These are phyloP conservation scores for Candida methanosorbosa DNA, from an alignment of 805 yeast species.

Conservation along the genomic window DNA sequence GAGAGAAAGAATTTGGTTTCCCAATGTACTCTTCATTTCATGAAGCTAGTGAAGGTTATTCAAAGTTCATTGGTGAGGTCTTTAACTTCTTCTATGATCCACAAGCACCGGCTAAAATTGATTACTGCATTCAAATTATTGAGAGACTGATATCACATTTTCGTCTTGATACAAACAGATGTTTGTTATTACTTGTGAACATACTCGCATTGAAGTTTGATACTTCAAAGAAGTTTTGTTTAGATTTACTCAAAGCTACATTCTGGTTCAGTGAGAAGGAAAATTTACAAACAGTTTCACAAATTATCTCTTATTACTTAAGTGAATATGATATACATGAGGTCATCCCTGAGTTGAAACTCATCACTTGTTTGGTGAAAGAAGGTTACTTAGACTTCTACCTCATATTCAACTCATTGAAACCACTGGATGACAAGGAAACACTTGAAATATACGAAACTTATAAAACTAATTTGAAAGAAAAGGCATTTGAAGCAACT, in stretches of 20 bases:
- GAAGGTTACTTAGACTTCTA: conserved; percentile 60
- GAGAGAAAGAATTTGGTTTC: conserved; percentile 19
- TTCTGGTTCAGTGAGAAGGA: conserved; percentile 46
- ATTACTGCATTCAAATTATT: conserved; percentile 37
- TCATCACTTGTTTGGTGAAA: conserved; percentile 51
- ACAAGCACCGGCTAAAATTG: conserved; percentile 32
- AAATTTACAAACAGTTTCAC: conserved; percentile 2
- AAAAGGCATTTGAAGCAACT: conserved; percentile 49
- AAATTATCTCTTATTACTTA: not conserved
- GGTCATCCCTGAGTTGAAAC: conserved; percentile 12
- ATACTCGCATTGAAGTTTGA: conserved; percentile 38
- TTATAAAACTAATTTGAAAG: conserved; percentile 41
- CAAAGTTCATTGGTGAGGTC: conserved; percentile 50
- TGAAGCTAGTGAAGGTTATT: conserved; percentile 74
- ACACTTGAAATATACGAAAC: conserved; percentile 34
- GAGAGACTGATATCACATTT: conserved; percentile 64
- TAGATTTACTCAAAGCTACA: conserved; percentile 43
- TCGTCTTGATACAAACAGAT: conserved; percentile 63
- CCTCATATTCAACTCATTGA: conserved; percentile 45
- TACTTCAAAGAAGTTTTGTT: conserved; percentile 34
- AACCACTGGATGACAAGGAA: conserved; percentile 34
- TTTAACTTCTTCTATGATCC: conserved; percentile 30
- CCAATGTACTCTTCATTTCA: conserved; percentile 48
- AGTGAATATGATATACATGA: not conserved
- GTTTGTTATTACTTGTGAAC: conserved; percentile 54